These are phyloP conservation scores for Trichoderma afroharzianum DNA, from an alignment of 2,329 filamentous ascomycete species.

Conservation along the genomic window DNA sequence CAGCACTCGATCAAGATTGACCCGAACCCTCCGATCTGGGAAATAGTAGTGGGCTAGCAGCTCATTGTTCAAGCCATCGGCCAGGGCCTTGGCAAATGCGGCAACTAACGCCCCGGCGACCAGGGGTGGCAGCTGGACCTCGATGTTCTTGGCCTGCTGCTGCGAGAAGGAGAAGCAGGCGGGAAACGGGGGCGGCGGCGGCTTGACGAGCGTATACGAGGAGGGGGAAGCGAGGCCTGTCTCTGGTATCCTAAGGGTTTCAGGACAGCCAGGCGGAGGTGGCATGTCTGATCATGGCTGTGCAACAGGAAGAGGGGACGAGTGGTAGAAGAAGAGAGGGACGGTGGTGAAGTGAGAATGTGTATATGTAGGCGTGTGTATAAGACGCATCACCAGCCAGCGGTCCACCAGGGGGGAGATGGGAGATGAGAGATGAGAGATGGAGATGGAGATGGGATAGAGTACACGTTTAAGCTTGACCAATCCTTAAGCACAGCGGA, in stretches of 20 bases:
- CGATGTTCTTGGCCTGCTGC: conserved; percentile 29
- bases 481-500: not conserved
- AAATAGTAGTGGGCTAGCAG: conserved; percentile 38
- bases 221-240: conserved; percentile 17
- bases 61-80: conserved; percentile 34
- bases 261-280: conserved; percentile 27
- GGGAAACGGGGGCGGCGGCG: conserved; percentile 33
- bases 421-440: not conserved
- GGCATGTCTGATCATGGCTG: conserved; percentile 31
- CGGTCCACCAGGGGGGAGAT: not conserved
- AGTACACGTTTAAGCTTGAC: not conserved
- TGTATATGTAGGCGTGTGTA: not conserved
- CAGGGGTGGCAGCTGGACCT: conserved; percentile 34
- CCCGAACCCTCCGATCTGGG: conserved; percentile 29
- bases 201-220: conserved; percentile 24
- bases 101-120: conserved; percentile 34
- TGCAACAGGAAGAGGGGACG: not conserved
- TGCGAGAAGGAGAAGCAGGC: conserved; percentile 23
- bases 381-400: not conserved
- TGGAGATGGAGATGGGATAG: not conserved
- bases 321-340: not conserved
- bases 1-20: conserved; percentile 36
- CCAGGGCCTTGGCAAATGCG: conserved; percentile 35
- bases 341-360: not conserved
- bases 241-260: conserved; percentile 25